Evolutionary conservation across 75 land plant genomes (phyloP).

Genomic region (Sequoia sempervirens): DNA sequence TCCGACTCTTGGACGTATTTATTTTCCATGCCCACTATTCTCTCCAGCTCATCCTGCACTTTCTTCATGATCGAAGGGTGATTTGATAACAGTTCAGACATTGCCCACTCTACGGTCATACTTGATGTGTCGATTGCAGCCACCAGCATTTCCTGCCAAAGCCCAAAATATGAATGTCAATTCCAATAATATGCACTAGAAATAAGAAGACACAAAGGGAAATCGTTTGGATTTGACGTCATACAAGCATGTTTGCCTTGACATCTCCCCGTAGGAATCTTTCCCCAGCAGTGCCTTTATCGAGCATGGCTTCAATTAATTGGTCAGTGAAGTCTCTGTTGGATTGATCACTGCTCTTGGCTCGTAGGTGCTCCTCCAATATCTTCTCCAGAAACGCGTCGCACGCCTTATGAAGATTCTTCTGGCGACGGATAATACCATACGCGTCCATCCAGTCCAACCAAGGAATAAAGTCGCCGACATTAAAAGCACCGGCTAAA

Average conservation of each 20-base stretch:
- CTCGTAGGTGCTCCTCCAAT: neutral
- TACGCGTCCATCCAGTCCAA: neutral
- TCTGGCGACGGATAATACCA: neutral
- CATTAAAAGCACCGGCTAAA: neutral
- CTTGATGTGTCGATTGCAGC: slow-evolving; percentile 20
- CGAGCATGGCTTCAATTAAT: neutral
- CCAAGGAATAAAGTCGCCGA: neutral
- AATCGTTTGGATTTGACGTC: too few species aligned
- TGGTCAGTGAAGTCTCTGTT: neutral
- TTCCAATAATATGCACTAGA: neutral
- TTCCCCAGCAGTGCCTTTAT: neutral
- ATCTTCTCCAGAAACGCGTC: neutral
- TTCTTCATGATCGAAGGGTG: neutral
- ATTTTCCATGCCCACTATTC: neutral
- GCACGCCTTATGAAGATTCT: neutral
- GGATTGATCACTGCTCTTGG: neutral
- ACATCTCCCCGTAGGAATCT: neutral
- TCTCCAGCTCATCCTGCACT: neutral
- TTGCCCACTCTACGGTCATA: slow-evolving; percentile 6
- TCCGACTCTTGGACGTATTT: neutral
- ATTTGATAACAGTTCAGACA: neutral
- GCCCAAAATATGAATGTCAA: neutral
- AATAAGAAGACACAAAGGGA: neutral
- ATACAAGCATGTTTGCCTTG: neutral
- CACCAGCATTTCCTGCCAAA: neutral